phyloP scores from a whole-genome alignment of 1,139 yeast genomes.

The Nakaseomyces delphensis region DNA sequence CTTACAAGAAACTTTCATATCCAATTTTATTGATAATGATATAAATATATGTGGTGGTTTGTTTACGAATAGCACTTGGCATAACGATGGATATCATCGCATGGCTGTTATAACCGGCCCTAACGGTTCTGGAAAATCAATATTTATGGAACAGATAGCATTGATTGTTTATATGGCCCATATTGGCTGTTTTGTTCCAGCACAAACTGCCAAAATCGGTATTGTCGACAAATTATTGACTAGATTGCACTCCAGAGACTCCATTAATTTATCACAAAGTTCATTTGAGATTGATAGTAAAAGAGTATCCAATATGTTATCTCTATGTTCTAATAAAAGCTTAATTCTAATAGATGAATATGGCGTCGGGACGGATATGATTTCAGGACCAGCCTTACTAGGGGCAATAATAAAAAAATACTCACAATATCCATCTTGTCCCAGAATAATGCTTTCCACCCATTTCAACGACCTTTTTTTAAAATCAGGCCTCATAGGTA shows the following conservation, averaged over 20 bases:
- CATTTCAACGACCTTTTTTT: constrained; percentile 39
- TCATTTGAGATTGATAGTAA: constrained; percentile 41
- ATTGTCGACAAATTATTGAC: constrained; percentile 39
- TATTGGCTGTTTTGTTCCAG: constrained; percentile 44
- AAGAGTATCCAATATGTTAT: constrained; percentile 38
- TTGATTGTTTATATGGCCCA: constrained; percentile 40
- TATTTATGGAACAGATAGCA: constrained; percentile 39
- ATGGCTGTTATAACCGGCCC: constrained; percentile 40
- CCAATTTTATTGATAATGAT: constrained; percentile 35
- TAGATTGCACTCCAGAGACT: constrained; percentile 38
- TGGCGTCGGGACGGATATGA: constrained; percentile 43
- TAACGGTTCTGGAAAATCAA: constrained; percentile 46
- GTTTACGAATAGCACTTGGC: constrained; percentile 9
- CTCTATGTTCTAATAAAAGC: constrained; percentile 34
- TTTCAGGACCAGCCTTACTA: constrained; percentile 40
- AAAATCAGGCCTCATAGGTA: constrained; percentile 3
- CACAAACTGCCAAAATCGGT: constrained; percentile 36
- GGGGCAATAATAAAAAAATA: constrained; percentile 34
- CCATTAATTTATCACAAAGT: constrained; percentile 37
- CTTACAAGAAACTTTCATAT: constrained; percentile 34
- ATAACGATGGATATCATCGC: constrained; percentile 10
- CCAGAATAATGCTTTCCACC: constrained; percentile 36
- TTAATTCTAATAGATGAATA: constrained; percentile 42
- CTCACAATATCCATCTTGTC: constrained; percentile 17
- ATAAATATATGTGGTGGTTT: constrained; percentile 23